phyloP scores from a whole-genome alignment of 164 flowering plant species.

The Macadamia integrifolia region DNA sequence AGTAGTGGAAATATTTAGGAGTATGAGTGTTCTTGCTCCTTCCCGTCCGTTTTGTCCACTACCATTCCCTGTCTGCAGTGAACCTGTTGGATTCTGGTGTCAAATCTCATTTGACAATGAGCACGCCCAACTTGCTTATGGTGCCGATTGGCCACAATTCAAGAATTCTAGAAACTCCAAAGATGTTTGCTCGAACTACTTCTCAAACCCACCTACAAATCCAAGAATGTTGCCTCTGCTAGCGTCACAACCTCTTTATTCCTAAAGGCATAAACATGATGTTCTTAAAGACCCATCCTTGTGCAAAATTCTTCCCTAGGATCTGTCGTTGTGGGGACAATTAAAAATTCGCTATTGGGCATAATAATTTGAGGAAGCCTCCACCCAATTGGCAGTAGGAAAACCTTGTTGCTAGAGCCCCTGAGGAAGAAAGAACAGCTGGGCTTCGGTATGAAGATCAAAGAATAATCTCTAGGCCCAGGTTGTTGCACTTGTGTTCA shows the following conservation, averaged over 20 bases:
- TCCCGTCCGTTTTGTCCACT: conserved; percentile 11
- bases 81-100: conserved; percentile 32
- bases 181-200: conserved; percentile 20
- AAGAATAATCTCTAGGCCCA: conserved; percentile 53
- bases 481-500: conserved; percentile 14
- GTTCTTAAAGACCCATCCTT: conserved; percentile 76
- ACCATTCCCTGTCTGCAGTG: conserved; percentile 18
- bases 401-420: conserved; percentile 37
- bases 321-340: conserved; percentile 57
- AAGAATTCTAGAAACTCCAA: conserved; percentile 50
- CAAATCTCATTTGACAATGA: conserved; percentile 24
- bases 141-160: conserved; percentile 31
- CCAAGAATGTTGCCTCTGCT: conserved; percentile 21
- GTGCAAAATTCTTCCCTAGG: conserved; percentile 53
- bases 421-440: conserved; percentile 36
- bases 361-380: conserved; percentile 64
- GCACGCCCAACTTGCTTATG: conserved; percentile 10
- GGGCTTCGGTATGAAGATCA: conserved; percentile 67
- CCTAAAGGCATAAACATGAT: conserved; percentile 46
- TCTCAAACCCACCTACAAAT: conserved; percentile 14
- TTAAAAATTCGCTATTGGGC: conserved; percentile 89
- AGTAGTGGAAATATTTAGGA: too few species aligned
- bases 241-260: conserved; percentile 15
- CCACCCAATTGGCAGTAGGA: conserved; percentile 83
- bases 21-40: conserved; percentile 41